phyloP scores from a whole-genome alignment of 169 alveolate species.

The Plasmodium inui region DNA sequence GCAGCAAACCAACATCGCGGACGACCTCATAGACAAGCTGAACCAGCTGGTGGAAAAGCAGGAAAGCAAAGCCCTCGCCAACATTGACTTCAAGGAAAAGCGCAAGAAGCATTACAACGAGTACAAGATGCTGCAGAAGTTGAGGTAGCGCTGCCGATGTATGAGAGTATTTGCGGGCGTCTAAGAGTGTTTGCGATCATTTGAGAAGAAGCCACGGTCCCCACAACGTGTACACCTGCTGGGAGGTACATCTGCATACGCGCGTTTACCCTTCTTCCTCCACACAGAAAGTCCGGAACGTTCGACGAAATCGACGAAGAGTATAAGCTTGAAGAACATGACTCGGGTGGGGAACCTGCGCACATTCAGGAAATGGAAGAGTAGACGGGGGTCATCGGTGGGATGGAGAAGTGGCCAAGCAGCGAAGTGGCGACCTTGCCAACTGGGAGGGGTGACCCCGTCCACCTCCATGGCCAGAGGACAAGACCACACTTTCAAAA shows the following conservation, averaged over 20 bases:
- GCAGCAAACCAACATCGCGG: slow-evolving; percentile 45
- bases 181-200: not conserved
- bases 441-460: not conserved
- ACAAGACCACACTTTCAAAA: not conserved
- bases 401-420: not conserved
- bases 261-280: not conserved
- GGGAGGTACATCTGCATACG: not conserved
- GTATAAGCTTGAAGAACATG: slow-evolving; percentile 38
- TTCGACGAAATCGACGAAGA: slow-evolving; percentile 68
- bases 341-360: slow-evolving; percentile 26
- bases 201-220: not conserved
- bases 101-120: slow-evolving; percentile 73
- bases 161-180: not conserved
- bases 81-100: slow-evolving; percentile 71
- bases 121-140: slow-evolving; percentile 70
- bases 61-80: slow-evolving; percentile 48
- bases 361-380: slow-evolving; percentile 19
- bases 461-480: not conserved
- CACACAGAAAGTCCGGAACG: slow-evolving; percentile 69
- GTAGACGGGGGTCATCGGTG: slow-evolving; percentile 15
- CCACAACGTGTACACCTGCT: not conserved
- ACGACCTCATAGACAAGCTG: slow-evolving; percentile 59
- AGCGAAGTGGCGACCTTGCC: not conserved
- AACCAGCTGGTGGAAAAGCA: slow-evolving; percentile 73
- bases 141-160: slow-evolving; percentile 21